Evolutionary conservation across 1,284 basidiomycete species (phyloP), one percentile per base, ranked within the genome.

Genomic region (Mycena citricolor): DNA sequence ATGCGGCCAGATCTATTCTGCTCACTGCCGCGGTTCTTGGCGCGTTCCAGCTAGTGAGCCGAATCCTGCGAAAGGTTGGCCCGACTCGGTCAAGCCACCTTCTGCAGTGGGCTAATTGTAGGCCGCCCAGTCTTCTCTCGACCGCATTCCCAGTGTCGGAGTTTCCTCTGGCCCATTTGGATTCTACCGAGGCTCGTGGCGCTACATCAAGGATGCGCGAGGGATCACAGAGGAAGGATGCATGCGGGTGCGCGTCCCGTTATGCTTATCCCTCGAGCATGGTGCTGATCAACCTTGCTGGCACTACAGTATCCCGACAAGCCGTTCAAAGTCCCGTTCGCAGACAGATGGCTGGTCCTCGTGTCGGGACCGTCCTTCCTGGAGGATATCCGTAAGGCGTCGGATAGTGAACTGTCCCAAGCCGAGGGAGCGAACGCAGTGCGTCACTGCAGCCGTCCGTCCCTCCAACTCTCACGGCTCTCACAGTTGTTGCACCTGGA

Each of bases 331-430:
- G 25, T 62, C 12, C 47, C 57, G 4, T 42, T 48, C 8, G 21
- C 56, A 4, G 48, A 44, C 24, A 36, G 39, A 31, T 63, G 61
- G 61, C 36, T 53, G 2, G 54, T 63, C 11, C 43, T 64, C 8
- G 40, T 61, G 28, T 53, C 51, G 20, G 57, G 58, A 6, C 44
- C 39, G 2, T 16, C 56, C 14, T 37, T 58, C 39, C 40, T 61
- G 14, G 56, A 61, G 2, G 60, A 63, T 8, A 35, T 64, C 23
- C 52, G 58, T 12, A 55, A 54, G 25, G 61, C 62, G 2, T 20
- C 54, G 2, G 52, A 57, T 6, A 58, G 61, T 17, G 32, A 34
- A 3, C 30, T 63, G 11, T 59, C 59, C 0, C 61, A 67, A 25
- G 12, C 46, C 0, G 65, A 63, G 12, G 33, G n/a, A 62, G 7